Evolutionary conservation across 306 rosid species (phyloP), one percentile per base, ranked within the genome.

Genomic region (Hippophae rhamnoides): DNA sequence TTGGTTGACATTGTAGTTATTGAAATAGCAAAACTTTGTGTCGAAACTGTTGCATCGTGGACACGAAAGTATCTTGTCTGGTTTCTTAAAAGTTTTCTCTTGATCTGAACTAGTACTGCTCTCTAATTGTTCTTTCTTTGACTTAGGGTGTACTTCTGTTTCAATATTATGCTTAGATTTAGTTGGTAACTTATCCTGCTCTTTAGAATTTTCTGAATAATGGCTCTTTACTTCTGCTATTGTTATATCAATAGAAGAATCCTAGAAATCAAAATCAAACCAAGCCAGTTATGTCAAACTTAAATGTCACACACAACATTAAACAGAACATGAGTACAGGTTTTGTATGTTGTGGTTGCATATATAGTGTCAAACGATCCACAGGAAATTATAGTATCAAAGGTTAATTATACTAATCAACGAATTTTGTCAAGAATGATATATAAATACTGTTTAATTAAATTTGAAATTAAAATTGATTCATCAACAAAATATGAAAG

Each of bases 21-120:
- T 86, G 76, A 86, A 86, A 57, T 86, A 86, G 70, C 95, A 86
- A 38, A 86, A 83, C 66, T 86, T 83, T 26, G 95, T 83, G 41
- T 86, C 87, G 49, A 70, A 54, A 64, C 90, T 86, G 52, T 74
- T 80, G 72, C 95, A 86, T 51, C 95, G 47, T 3, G 95, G 90
- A 74, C 95, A 86, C 68, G 76, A 84, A 64, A 83, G 25, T 71
- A 86, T 77, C 72, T 81, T 81, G 59, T 86, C 95, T 6, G 87
- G 90, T 66, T 81, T 86, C 76, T 86, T 83, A 4, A 86, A 63
- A n/a, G 48, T 49, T 71, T 82, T 73, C 8, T 80, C 84, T 66
- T 82, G 59, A 52, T 81, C 81, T 7, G 79, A 23, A 48, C 52
- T 31, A 43, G 38, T 31, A 31, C 53, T 69, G 23, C 38, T 31